phyloP scores from a whole-genome alignment of 169 alveolate genomes.

The Cryptosporidium canis region DNA sequence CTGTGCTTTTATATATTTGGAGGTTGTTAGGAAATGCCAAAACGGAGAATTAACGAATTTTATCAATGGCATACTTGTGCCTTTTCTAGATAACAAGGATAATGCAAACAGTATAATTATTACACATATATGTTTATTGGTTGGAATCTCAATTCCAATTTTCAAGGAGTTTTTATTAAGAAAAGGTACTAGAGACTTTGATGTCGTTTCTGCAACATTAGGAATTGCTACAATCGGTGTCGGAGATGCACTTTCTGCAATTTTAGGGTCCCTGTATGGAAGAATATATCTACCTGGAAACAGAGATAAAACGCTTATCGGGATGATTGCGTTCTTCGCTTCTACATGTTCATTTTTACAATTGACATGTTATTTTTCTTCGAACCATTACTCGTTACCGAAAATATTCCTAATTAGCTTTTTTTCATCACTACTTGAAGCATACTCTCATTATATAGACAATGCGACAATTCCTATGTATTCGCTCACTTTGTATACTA shows the following conservation, averaged over 20 bases:
- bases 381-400: not conserved
- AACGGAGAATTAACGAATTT: not conserved
- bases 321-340: constrained; percentile 32
- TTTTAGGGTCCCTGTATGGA: constrained; percentile 35
- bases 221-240: constrained; percentile 63
- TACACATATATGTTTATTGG: constrained; percentile 45
- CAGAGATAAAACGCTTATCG: constrained; percentile 29
- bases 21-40: constrained; percentile 22
- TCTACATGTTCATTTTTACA: not conserved
- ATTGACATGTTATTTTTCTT: not conserved
- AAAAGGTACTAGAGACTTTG: not conserved
- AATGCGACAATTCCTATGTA: constrained; percentile 53
- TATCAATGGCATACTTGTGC: constrained; percentile 8
- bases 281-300: constrained; percentile 27
- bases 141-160: constrained; percentile 57
- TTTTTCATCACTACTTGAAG: constrained; percentile 48
- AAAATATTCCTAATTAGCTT: not conserved
- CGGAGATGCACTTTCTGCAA: constrained; percentile 69
- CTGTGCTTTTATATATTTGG: not conserved
- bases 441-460: constrained; percentile 58
- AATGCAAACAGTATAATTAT: constrained; percentile 14
- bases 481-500: constrained; percentile 44
- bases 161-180: constrained; percentile 14
- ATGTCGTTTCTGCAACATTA: constrained; percentile 39
- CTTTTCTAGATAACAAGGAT: constrained; percentile 54